Evolutionary conservation across 1,284 basidiomycete genomes (phyloP).

Genomic region (Lentinula novae-zelandiae): DNA sequence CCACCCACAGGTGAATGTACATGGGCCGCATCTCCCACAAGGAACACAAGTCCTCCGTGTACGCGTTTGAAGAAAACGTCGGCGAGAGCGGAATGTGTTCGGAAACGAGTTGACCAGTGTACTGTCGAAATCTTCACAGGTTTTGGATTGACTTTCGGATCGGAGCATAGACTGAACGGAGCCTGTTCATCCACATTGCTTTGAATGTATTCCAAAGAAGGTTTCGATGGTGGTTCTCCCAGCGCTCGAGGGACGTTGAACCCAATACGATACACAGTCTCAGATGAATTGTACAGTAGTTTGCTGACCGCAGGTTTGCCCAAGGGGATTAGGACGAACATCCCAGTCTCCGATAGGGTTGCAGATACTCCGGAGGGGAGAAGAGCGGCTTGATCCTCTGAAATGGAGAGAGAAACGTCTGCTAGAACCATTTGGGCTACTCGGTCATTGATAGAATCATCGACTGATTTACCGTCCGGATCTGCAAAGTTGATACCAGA

Average conservation of each 20-base stretch:
- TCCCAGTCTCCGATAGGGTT: conserved; percentile 16
- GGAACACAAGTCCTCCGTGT: conserved; percentile 26
- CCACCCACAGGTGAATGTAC: conserved; percentile 42
- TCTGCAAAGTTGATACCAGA: conserved; percentile 31
- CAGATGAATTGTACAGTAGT: conserved; percentile 1
- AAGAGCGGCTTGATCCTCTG: conserved; percentile 11
- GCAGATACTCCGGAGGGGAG: conserved; percentile 14
- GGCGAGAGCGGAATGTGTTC: conserved; percentile 34
- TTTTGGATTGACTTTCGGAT: conserved; percentile 25
- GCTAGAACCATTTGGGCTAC: conserved; percentile 30
- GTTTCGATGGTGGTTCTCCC: conserved; percentile 28
- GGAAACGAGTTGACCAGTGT: conserved; percentile 34
- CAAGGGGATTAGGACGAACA: conserved; percentile 25
- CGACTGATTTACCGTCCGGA: conserved; percentile 23
- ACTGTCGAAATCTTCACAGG: conserved; percentile 27
- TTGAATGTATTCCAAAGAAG: conserved; percentile 31
- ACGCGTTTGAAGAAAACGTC: conserved; percentile 28
- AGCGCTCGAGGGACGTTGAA: conserved; percentile 23
- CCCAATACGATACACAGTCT: conserved; percentile 25
- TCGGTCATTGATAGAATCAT: conserved; percentile 20
- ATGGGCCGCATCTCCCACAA: conserved; percentile 42
- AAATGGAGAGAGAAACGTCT: conserved; percentile 29
- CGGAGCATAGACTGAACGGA: conserved; percentile 26
- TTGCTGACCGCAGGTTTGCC: conserved; percentile 13
- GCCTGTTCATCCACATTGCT: conserved; percentile 27